These are phyloP conservation scores for Smithsoniella earleae DNA, from an alignment of 163 green algal species.

Conservation along the genomic window DNA sequence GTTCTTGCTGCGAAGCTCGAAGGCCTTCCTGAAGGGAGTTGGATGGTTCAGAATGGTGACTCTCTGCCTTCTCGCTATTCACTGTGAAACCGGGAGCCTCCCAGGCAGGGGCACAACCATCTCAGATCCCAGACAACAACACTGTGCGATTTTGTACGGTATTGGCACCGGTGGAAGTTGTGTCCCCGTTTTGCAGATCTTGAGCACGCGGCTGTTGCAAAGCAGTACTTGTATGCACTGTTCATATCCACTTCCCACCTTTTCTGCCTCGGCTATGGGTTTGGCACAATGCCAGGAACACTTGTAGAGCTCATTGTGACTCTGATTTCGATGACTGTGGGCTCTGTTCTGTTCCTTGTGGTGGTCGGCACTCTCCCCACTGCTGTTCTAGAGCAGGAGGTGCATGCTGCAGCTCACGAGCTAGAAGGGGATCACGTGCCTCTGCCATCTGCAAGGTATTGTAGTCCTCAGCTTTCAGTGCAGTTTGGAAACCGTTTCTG, in stretches of 20 bases:
- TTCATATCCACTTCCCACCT: slow-evolving; percentile 18
- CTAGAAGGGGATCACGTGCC: slow-evolving; percentile 21
- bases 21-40: slow-evolving; percentile 22
- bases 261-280: slow-evolving; percentile 16
- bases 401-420: slow-evolving; percentile 9
- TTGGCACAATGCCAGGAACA: slow-evolving; percentile 22
- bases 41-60: slow-evolving; percentile 27
- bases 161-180: neutral
- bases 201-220: neutral
- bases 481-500: neutral
- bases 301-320: slow-evolving; percentile 23
- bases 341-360: slow-evolving; percentile 24
- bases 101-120: too few relatives aligned
- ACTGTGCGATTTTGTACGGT: neutral
- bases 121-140: too few relatives aligned
- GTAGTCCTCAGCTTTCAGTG: neutral
- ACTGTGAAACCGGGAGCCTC: neutral
- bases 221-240: slow-evolving; percentile 18
- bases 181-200: neutral
- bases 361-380: slow-evolving; percentile 25
- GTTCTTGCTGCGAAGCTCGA: slow-evolving; percentile 24
- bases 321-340: slow-evolving; percentile 22
- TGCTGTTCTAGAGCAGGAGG: neutral
- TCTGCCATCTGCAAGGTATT: slow-evolving; percentile 1
- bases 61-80: neutral